These are phyloP conservation scores for Colletotrichum tanaceti DNA, from an alignment of 2,329 filamentous ascomycete genomes.

Conservation along the genomic window DNA sequence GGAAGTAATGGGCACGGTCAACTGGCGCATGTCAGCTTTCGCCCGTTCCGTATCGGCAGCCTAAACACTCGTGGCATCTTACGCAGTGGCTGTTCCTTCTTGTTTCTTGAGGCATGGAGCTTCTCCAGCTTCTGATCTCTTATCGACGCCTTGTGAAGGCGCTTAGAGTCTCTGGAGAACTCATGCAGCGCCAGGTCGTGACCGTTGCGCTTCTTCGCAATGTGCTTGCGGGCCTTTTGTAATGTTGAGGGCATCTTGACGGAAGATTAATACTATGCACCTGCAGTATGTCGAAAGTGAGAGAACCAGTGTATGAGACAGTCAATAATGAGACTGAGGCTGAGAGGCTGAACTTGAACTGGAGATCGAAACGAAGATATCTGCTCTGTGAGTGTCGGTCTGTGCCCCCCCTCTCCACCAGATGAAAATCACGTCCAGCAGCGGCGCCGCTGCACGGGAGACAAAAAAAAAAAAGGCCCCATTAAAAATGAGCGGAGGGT, in stretches of 20 bases:
- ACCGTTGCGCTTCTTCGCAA: conserved; percentile 85
- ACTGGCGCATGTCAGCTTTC: conserved; percentile 43
- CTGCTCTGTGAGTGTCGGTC: conserved; percentile 19
- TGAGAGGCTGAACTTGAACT: no score
- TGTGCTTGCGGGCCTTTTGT: conserved; percentile 87
- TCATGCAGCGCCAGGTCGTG: conserved; percentile 82
- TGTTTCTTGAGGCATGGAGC: conserved; percentile 75
- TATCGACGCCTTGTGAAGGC: conserved; percentile 80
- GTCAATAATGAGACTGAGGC: not conserved
- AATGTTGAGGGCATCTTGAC: conserved; percentile 79
- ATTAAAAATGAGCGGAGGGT: conserved; percentile 18
- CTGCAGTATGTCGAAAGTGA: not conserved
- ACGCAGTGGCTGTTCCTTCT: conserved; percentile 81
- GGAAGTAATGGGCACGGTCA: conserved; percentile 70
- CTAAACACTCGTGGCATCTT: conserved; percentile 44
- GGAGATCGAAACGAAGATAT: conserved; percentile 21
- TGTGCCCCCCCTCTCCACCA: conserved; percentile 32
- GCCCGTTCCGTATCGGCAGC: no score
- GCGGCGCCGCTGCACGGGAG: not conserved
- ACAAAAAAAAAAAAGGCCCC: conserved; percentile 11
- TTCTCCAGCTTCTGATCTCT: conserved; percentile 86
- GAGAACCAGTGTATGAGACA: conserved; percentile 5
- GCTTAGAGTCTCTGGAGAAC: conserved; percentile 86
- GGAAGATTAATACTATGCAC: not conserved
- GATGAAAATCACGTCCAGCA: conserved; percentile 36